Conservation (phyloP, 768 basidiomycete species). For the Leccinum olivaceopallidum region DNA sequence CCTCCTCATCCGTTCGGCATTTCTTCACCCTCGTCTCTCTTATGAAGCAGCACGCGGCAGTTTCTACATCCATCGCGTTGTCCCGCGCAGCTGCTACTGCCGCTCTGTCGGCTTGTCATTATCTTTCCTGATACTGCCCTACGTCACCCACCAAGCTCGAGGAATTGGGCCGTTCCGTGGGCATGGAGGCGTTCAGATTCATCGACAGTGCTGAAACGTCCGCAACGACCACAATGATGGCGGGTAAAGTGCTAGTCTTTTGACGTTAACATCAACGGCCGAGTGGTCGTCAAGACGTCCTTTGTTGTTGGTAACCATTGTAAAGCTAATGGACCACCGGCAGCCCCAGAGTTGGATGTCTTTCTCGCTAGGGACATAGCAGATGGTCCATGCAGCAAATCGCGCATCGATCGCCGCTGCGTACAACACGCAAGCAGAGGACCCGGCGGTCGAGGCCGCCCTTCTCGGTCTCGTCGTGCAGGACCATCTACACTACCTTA, state of each 20-base stretch:
- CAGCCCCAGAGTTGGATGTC: constrained; percentile 50
- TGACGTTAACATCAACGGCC: constrained; percentile 61
- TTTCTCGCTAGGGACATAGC: constrained; percentile 59
- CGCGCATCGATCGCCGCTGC: constrained; percentile 20
- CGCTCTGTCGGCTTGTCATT: constrained; percentile 18
- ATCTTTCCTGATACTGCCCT: constrained; percentile 22
- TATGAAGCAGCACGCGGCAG: constrained; percentile 60
- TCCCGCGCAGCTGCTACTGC: constrained; percentile 23
- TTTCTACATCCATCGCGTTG: constrained; percentile 27
- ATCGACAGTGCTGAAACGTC: constrained; percentile 56
- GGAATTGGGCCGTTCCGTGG: no score
- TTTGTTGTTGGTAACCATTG: constrained; percentile 53
- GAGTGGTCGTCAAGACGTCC: constrained; percentile 64
- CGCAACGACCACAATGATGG: constrained; percentile 58
- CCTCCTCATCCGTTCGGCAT: no score
- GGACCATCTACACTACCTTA: constrained; percentile 66
- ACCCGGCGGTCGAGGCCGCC: constrained; percentile 40
- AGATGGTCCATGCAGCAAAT: constrained; percentile 49
- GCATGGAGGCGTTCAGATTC: no score
- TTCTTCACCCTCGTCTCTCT: constrained; percentile 38
- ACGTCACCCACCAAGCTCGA: no score
- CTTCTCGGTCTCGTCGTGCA: constrained; percentile 42
- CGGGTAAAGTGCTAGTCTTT: constrained; percentile 74
- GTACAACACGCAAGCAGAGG: constrained; percentile 40
- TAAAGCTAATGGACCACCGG: constrained; percentile 46